Evolutionary conservation across 2,329 filamentous ascomycete genomes (phyloP).

Genomic region (Stemphylium lycopersici): DNA sequence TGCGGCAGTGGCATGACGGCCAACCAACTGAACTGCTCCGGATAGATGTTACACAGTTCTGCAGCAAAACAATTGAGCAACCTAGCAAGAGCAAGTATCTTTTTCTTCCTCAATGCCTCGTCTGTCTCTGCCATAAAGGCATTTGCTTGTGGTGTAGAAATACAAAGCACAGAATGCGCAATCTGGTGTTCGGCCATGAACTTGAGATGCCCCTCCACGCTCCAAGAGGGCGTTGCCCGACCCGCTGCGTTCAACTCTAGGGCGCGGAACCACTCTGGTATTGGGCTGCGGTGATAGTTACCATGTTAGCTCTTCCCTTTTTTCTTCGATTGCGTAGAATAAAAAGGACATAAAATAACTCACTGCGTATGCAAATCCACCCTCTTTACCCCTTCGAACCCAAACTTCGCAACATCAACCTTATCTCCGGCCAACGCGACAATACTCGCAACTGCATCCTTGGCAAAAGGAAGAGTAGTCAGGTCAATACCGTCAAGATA

Average conservation of each 20-base stretch:
- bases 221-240: slow-evolving; percentile 43
- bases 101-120: slow-evolving; percentile 14
- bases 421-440: slow-evolving; percentile 20
- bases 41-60: slow-evolving; percentile 31
- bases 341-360: not conserved
- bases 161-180: slow-evolving; percentile 36
- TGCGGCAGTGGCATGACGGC: slow-evolving; percentile 40
- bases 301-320: not conserved
- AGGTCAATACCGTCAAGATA: slow-evolving; percentile 33
- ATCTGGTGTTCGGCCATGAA: slow-evolving; percentile 44
- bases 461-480: slow-evolving; percentile 36
- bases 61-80: slow-evolving; percentile 44
- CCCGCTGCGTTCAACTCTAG: slow-evolving; percentile 44
- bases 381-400: slow-evolving; percentile 27
- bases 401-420: not conserved
- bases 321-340: not conserved
- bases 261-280: slow-evolving; percentile 43
- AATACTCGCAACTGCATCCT: slow-evolving; percentile 39
- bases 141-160: slow-evolving; percentile 46
- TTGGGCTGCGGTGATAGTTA: slow-evolving; percentile 18
- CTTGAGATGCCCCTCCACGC: slow-evolving; percentile 30
- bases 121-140: slow-evolving; percentile 33
- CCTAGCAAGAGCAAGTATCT: slow-evolving; percentile 41
- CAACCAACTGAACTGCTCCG: slow-evolving; percentile 38
- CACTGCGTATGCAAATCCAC: slow-evolving; percentile 47